phyloP scores from a whole-genome alignment of 305 asterid species.

The Nicotiana rustica region DNA sequence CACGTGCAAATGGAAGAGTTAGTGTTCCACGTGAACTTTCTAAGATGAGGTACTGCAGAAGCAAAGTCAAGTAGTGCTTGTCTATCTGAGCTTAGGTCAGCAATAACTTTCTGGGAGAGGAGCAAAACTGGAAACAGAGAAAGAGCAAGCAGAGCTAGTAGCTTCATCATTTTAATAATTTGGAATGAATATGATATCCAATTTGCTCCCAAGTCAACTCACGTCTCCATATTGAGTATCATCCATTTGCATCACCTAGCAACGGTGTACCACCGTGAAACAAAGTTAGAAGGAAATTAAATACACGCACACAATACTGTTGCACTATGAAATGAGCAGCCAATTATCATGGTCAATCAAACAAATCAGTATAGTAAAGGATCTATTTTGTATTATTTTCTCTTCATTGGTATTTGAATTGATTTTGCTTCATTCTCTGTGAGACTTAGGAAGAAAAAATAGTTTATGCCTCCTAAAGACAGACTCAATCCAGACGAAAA shows the following conservation, averaged over 20 bases:
- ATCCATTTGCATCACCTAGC: constrained; percentile 19
- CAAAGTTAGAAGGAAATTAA: not conserved
- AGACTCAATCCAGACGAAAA: not conserved
- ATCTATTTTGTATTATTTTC: not conserved
- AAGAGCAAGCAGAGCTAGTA: constrained; percentile 28
- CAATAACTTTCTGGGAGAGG: constrained; percentile 34
- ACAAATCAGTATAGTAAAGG: not conserved
- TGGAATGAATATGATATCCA: constrained; percentile 17
- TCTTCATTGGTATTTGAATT: not conserved
- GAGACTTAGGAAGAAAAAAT: not conserved
- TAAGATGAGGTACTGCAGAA: constrained; percentile 58
- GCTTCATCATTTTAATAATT: constrained; percentile 43
- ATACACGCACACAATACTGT: not conserved
- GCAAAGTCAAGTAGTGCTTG: constrained; percentile 78
- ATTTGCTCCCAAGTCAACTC: constrained; percentile 31
- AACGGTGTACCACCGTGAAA: constrained; percentile 1
- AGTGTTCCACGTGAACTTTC: constrained; percentile 64
- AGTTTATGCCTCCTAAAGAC: not conserved
- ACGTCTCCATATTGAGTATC: not conserved
- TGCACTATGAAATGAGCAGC: constrained; percentile 9
- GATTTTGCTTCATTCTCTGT: not conserved
- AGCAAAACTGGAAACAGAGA: constrained; percentile 39
- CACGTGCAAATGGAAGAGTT: constrained; percentile 62
- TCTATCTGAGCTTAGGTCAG: constrained; percentile 68
- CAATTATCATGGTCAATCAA: constrained; percentile 1